Conservation (phyloP, 1,139 yeast species). For the Saccharomyces hybrid region DNA sequence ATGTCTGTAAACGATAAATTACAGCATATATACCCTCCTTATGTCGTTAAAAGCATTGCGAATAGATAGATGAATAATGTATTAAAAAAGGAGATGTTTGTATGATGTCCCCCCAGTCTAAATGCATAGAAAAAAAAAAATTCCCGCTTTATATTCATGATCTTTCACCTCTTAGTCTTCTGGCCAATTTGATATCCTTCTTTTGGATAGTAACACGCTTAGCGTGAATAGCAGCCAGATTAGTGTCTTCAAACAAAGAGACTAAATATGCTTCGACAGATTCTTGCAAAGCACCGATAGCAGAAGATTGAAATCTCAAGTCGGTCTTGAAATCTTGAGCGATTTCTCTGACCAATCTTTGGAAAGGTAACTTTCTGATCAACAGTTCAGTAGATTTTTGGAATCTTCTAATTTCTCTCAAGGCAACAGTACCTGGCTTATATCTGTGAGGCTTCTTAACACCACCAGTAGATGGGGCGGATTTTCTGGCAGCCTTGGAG, state of each 20-base stretch:
- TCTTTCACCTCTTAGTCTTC: conserved; percentile 99
- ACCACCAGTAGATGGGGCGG: conserved; percentile 98
- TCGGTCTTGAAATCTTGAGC: conserved; percentile 98
- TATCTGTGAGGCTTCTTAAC: conserved; percentile 99
- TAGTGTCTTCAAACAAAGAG: conserved; percentile 90
- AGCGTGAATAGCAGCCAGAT: conserved; percentile 98
- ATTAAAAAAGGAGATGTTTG: not conserved
- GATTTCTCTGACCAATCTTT: conserved; percentile 95
- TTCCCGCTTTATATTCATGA: conserved; percentile 36
- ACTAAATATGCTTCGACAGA: conserved; percentile 96
- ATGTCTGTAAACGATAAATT: not conserved
- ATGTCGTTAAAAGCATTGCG: not conserved
- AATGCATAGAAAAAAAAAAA: not conserved
- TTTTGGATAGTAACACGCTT: conserved; percentile 99
- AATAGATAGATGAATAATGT: not conserved
- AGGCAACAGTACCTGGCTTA: conserved; percentile 99
- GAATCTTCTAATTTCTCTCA: conserved; percentile 99
- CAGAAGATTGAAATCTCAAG: conserved; percentile 97
- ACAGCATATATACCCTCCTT: not conserved
- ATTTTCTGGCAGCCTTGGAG: conserved; percentile 98
- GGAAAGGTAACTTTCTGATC: conserved; percentile 98
- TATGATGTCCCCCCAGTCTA: not conserved
- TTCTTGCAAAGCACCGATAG: conserved; percentile 98
- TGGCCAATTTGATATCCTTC: conserved; percentile 98
- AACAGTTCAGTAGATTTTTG: conserved; percentile 95